phyloP scores from a whole-genome alignment of 495 filamentous ascomycete species.

The Aeminium ludgeri region DNA sequence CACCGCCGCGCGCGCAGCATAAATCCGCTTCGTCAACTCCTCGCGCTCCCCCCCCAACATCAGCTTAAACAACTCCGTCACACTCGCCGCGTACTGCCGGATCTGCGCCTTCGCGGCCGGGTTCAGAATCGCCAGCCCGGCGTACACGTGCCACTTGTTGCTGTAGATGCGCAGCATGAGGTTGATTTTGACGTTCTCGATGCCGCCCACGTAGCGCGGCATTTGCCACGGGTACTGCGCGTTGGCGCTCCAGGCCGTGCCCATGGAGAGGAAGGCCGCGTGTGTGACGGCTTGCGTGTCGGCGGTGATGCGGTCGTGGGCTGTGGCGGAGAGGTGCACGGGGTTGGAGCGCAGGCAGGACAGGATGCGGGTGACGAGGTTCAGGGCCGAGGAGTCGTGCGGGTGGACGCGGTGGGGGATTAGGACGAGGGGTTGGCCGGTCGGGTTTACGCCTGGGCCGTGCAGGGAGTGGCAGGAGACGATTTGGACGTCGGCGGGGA shows the following conservation, averaged over 20 bases:
- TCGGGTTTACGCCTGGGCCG: constrained; percentile 63
- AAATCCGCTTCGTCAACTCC: constrained; percentile 67
- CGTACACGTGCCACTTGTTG: constrained; percentile 99
- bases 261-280: constrained; percentile 93
- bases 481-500: constrained; percentile 80
- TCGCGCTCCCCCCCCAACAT: constrained; percentile 72
- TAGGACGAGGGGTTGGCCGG: constrained; percentile 74
- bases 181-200: constrained; percentile 99
- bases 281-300: constrained; percentile 97
- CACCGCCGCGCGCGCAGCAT: constrained; percentile 60
- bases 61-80: constrained; percentile 88
- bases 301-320: constrained; percentile 92
- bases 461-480: constrained; percentile 95
- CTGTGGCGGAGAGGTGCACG: constrained; percentile 67
- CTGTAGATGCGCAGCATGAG: constrained; percentile 91
- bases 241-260: constrained; percentile 86
- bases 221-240: constrained; percentile 92
- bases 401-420: constrained; percentile 83
- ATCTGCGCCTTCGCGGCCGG: constrained; percentile 83
- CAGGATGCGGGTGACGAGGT: constrained; percentile 63
- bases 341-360: constrained; percentile 65
- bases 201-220: constrained; percentile 80
- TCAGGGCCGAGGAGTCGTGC: constrained; percentile 50
- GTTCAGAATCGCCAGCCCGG: constrained; percentile 90
- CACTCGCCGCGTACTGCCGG: constrained; percentile 75